Evolutionary conservation across 176 grass and related monocot genomes (phyloP).

Genomic region (Miscanthus lutarioriparius): DNA sequence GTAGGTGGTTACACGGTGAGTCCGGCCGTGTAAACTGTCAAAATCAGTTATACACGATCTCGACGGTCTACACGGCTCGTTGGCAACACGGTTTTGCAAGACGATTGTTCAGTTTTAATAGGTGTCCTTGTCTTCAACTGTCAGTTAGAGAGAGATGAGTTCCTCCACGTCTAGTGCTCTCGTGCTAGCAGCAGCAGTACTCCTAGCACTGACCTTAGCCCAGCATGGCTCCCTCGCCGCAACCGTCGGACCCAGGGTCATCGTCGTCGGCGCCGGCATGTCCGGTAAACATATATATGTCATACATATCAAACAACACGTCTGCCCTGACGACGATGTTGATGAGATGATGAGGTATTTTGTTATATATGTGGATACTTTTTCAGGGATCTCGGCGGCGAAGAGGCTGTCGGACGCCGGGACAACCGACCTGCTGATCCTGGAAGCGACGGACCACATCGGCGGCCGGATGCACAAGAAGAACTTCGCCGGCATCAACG

Average conservation of each 20-base stretch:
- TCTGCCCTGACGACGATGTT: not conserved
- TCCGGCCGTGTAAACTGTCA: too few relatives aligned
- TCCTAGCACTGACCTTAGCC: not conserved
- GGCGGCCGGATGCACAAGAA: conserved; percentile 66
- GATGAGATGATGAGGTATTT: not conserved
- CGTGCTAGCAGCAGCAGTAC: not conserved
- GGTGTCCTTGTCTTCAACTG: too few relatives aligned
- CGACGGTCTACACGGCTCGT: too few relatives aligned
- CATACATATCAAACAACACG: not conserved
- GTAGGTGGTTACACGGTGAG: too few relatives aligned
- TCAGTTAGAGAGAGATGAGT: not conserved
- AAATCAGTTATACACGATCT: too few relatives aligned
- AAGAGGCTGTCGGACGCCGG: conserved; percentile 67
- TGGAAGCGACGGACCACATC: conserved; percentile 59
- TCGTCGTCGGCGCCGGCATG: conserved; percentile 52
- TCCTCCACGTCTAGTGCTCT: not conserved
- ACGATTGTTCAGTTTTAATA: too few relatives aligned
- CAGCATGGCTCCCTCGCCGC: conserved; percentile 15
- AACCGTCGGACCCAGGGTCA: conserved; percentile 25
- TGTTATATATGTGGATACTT: not conserved
- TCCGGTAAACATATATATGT: conserved; percentile 20
- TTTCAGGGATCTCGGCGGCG: conserved; percentile 67
- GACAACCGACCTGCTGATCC: conserved; percentile 56
- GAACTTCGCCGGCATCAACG: conserved; percentile 50
- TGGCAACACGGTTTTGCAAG: too few relatives aligned